These are phyloP conservation scores for Moringa oleifera DNA, from an alignment of 345 rosid species.

Conservation along the genomic window DNA sequence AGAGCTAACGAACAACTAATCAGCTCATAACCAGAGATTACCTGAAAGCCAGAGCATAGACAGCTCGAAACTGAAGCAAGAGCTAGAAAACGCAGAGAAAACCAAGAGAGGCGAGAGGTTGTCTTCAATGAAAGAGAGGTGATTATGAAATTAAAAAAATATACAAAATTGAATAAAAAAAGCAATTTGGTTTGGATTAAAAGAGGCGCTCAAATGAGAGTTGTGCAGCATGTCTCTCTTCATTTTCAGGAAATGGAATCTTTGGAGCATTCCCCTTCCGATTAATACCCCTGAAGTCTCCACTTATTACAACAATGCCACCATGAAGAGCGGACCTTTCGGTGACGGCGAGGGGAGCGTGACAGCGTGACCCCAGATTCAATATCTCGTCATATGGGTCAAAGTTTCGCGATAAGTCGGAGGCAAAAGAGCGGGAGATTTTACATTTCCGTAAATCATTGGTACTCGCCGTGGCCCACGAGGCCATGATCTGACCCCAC, in stretches of 20 bases:
- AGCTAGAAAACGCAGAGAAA: neutral
- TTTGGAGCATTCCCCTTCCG: slow-evolving; percentile 13
- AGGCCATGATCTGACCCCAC: no score
- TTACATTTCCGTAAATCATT: neutral
- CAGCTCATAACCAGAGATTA: slow-evolving; percentile 19
- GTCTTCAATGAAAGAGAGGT: neutral
- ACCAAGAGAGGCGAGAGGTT: slow-evolving; percentile 4
- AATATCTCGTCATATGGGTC: neutral
- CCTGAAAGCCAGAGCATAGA: slow-evolving; percentile 25
- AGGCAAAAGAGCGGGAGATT: neutral
- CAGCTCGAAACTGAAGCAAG: slow-evolving; percentile 5
- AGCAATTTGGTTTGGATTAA: slow-evolving; percentile 19
- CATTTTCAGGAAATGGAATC: slow-evolving; percentile 24
- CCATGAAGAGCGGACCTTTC: neutral
- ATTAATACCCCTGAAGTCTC: neutral
- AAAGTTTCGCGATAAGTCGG: neutral
- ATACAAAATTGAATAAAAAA: slow-evolving; percentile 9
- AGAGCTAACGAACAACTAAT: neutral
- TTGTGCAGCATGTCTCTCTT: slow-evolving; percentile 20
- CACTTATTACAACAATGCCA: neutral
- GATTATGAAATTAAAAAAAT: neutral
- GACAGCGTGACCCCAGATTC: neutral
- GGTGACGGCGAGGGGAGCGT: no score
- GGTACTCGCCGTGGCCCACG: neutral
- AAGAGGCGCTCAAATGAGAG: slow-evolving; percentile 2